These are phyloP conservation scores for Penicillium aurantiogriseum DNA, from an alignment of 2,329 filamentous ascomycete genomes.

Conservation along the genomic window DNA sequence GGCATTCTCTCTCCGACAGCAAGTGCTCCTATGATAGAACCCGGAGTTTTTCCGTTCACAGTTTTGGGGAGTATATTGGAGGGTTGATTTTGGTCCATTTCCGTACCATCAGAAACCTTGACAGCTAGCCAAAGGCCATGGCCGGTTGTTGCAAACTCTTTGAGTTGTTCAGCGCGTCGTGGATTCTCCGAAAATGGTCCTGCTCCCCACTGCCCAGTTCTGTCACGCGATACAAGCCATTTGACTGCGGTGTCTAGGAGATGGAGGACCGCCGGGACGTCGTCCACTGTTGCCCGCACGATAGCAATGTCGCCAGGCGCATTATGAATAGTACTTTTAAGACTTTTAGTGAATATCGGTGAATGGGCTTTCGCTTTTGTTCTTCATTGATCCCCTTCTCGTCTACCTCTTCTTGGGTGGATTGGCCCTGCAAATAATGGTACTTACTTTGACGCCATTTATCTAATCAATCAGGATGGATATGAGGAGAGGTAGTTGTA, in stretches of 20 bases:
- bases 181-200: slow-evolving; percentile 14
- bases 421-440: not conserved
- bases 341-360: not conserved
- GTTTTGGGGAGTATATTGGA: not conserved
- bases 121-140: slow-evolving; percentile 14
- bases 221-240: slow-evolving; percentile 13
- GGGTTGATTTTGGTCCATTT: too few relatives aligned
- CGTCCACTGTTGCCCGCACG: slow-evolving; percentile 10
- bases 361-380: not conserved
- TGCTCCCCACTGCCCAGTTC: slow-evolving; percentile 16
- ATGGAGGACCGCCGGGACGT: slow-evolving; percentile 11
- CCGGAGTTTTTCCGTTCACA: not conserved
- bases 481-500: not conserved
- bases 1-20: slow-evolving; percentile 15
- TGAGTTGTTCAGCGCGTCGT: slow-evolving; percentile 13
- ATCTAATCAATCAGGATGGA: not conserved
- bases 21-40: slow-evolving; percentile 12
- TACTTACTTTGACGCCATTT: slow-evolving; percentile 9
- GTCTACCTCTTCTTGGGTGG: not conserved
- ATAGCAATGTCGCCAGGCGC: too few relatives aligned
- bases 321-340: not conserved
- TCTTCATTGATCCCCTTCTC: not conserved
- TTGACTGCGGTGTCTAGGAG: slow-evolving; percentile 15
- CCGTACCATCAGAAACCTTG: too few relatives aligned
- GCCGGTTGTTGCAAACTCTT: slow-evolving; percentile 15